Conservation (phyloP, 2,329 filamentous ascomycete genomes). For the Cercospora citrullina region DNA sequence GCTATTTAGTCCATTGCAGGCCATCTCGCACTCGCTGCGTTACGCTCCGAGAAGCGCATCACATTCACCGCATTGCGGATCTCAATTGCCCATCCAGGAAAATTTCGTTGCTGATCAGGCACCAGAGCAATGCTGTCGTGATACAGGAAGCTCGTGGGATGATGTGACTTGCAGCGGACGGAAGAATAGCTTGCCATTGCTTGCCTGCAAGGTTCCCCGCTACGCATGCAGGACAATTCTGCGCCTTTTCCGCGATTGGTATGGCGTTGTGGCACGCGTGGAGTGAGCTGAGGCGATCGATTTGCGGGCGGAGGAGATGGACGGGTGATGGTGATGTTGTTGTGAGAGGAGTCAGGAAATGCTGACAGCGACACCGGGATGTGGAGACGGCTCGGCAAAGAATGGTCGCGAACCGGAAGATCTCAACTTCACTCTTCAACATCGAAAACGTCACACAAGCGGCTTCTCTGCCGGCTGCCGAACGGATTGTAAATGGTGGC, state of each 20-base stretch:
- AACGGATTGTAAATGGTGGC: not conserved
- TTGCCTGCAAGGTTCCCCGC: slow-evolving; percentile 19
- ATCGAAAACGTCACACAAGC: not conserved
- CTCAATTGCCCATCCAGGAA: slow-evolving; percentile 17
- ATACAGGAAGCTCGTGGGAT: slow-evolving; percentile 15
- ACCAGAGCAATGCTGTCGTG: slow-evolving; percentile 10
- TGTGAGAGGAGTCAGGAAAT: not conserved
- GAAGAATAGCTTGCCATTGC: slow-evolving; percentile 17
- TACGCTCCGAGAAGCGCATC: slow-evolving; percentile 15
- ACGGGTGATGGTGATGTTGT: not conserved
- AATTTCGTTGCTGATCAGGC: slow-evolving; percentile 23
- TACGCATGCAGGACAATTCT: slow-evolving; percentile 11
- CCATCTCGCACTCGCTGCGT: slow-evolving; percentile 17
- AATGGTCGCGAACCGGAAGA: not conserved
- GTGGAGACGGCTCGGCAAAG: slow-evolving; percentile 4
- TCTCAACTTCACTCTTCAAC: not conserved
- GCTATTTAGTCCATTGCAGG: not conserved
- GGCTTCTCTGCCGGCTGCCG: not conserved
- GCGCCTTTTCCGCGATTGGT: not conserved
- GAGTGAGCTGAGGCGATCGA: not conserved
- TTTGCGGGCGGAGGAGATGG: not conserved
- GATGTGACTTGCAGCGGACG: slow-evolving; percentile 12
- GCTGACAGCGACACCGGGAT: not conserved
- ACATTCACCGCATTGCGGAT: slow-evolving; percentile 2
- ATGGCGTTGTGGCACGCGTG: not conserved